These are phyloP conservation scores for Cladochytrium tenue DNA, from an alignment of 371 early-diverging fungal genomes.

Conservation along the genomic window DNA sequence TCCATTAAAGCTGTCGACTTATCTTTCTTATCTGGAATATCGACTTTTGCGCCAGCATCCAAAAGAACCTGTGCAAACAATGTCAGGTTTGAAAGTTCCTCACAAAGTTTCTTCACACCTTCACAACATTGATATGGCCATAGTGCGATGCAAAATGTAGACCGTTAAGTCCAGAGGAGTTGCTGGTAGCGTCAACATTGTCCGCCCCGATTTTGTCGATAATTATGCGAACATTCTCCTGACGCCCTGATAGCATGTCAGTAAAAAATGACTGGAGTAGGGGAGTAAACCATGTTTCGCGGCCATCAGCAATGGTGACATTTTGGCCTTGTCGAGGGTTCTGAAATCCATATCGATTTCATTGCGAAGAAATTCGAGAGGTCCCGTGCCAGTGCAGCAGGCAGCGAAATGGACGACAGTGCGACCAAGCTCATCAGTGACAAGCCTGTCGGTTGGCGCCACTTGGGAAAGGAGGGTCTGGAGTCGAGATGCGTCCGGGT, in stretches of 20 bases:
- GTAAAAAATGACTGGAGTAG: not conserved
- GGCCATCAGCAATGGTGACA: constrained; percentile 58
- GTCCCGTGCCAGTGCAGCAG: constrained; percentile 50
- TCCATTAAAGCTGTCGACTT: constrained; percentile 53
- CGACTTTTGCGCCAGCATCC: constrained; percentile 45
- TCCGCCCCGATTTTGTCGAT: constrained; percentile 30
- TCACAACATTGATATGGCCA: constrained; percentile 52
- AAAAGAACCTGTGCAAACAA: constrained; percentile 31
- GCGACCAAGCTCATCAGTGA: constrained; percentile 48
- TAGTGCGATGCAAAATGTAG: constrained; percentile 61
- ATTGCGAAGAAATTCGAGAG: constrained; percentile 52
- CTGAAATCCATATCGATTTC: constrained; percentile 40
- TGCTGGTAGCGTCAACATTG: too few species aligned
- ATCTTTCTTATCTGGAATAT: constrained; percentile 39
- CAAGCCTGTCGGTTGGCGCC: constrained; percentile 20
- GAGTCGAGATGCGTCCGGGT: constrained; percentile 44
- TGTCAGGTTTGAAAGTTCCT: not conserved
- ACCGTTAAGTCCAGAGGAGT: constrained; percentile 47
- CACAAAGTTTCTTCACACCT: constrained; percentile 2
- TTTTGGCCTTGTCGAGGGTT: constrained; percentile 40
- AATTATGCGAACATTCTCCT: constrained; percentile 41
- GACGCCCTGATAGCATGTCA: constrained; percentile 9
- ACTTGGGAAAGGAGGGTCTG: constrained; percentile 44
- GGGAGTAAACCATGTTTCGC: constrained; percentile 50
- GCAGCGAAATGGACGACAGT: constrained; percentile 64